Percentiles rank a stretch among this genome's conserved stretches.
phyloP scores from a whole-genome alignment of 768 basidiomycete genomes.

The Plicaturopsis crispa region DNA sequence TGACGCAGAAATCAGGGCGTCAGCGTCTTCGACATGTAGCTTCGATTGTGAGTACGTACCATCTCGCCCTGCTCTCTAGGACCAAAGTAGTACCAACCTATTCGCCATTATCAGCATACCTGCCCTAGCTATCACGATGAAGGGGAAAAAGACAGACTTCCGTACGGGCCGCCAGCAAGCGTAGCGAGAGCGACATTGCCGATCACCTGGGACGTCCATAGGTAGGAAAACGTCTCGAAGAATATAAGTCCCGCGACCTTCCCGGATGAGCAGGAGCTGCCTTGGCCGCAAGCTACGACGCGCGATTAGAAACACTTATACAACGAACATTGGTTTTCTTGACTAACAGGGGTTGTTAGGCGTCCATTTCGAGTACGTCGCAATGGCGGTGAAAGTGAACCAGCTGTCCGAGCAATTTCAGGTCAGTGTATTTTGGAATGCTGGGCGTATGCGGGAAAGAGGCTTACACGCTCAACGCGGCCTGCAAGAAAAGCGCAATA shows the following conservation, averaged over 20 bases:
- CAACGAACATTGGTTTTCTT: too few relatives aligned
- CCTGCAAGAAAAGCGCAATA: conserved; percentile 60
- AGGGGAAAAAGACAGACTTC: conserved; percentile 23
- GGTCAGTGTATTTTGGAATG: conserved; percentile 9
- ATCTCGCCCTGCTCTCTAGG: conserved; percentile 57
- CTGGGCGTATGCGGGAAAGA: background rate
- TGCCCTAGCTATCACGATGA: too few relatives aligned
- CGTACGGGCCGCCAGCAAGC: conserved; percentile 73
- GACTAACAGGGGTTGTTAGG: conserved; percentile 63
- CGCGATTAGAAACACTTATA: too few relatives aligned
- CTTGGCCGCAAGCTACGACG: conserved; percentile 38
- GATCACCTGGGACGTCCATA: conserved; percentile 82
- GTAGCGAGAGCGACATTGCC: conserved; percentile 74
- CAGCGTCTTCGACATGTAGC: conserved; percentile 2
- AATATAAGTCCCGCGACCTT: conserved; percentile 77
- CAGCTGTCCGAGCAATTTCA: conserved; percentile 45
- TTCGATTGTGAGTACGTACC: conserved; percentile 27
- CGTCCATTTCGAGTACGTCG: conserved; percentile 73
- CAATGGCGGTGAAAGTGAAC: conserved; percentile 73
- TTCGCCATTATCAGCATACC: too few relatives aligned
- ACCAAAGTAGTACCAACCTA: conserved; percentile 84
- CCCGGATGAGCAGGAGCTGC: conserved; percentile 54
- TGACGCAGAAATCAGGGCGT: background rate
- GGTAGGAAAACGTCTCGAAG: conserved; percentile 74
- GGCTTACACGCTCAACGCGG: conserved; percentile 59